Percentiles rank a stretch among this genome's conserved stretches.
These are phyloP conservation scores for Aspergillus pseudoglaucus DNA, from an alignment of 2,329 filamentous ascomycete genomes.

Conservation along the genomic window DNA sequence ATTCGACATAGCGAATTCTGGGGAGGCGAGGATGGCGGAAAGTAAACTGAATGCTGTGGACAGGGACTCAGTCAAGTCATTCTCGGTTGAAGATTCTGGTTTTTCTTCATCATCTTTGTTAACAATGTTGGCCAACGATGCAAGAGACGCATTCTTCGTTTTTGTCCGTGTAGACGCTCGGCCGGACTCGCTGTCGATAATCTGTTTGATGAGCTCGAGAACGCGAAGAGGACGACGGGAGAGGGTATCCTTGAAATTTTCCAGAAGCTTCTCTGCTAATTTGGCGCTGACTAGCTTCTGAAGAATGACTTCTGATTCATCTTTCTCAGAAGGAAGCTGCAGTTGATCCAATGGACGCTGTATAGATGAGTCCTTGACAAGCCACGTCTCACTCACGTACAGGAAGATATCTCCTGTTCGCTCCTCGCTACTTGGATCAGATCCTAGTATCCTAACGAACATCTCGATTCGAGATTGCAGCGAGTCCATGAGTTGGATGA, in stretches of 20 bases:
- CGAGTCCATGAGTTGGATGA: constrained; percentile 28
- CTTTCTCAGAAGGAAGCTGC: constrained; percentile 12
- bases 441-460: constrained; percentile 30
- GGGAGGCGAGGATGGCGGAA: constrained; percentile 37
- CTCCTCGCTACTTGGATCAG: constrained; percentile 36
- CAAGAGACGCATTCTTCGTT: constrained; percentile 21
- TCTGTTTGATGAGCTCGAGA: constrained; percentile 36
- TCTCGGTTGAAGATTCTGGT: constrained; percentile 6
- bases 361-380: constrained; percentile 21
- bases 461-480: constrained; percentile 32
- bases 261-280: constrained; percentile 35
- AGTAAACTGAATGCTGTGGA: constrained; percentile 37
- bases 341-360: constrained; percentile 5
- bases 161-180: constrained; percentile 6
- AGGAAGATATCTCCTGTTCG: constrained; percentile 37
- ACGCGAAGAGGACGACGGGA: constrained; percentile 35
- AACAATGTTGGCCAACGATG: constrained; percentile 31
- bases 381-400: constrained; percentile 37
- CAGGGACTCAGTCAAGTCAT: constrained; percentile 30
- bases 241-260: constrained; percentile 37
- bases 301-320: constrained; percentile 23
- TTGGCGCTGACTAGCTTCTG: constrained; percentile 36
- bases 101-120: constrained; percentile 10
- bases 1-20: constrained; percentile 30
- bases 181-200: constrained; percentile 33